These are phyloP conservation scores for Talaromyces piceae DNA, from an alignment of 2,329 filamentous ascomycete species.

Conservation along the genomic window DNA sequence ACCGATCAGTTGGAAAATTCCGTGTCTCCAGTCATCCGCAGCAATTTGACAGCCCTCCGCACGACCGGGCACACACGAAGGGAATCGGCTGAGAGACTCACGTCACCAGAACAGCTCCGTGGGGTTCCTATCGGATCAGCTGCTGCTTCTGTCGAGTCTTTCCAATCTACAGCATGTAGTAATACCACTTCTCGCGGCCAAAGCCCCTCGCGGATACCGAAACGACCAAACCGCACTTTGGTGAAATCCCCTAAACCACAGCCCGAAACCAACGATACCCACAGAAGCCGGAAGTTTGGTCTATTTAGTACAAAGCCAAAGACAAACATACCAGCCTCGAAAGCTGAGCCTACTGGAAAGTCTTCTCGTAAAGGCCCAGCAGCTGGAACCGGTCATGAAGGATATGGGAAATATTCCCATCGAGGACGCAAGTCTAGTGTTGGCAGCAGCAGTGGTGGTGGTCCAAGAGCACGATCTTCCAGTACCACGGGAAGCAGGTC, in stretches of 20 bases:
- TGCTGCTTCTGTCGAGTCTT: constrained; percentile 31
- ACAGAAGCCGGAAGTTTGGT: constrained; percentile 59
- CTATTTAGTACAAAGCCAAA: constrained; percentile 71
- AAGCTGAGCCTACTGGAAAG: constrained; percentile 52
- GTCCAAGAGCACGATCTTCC: constrained; percentile 33
- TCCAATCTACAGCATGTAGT: constrained; percentile 25
- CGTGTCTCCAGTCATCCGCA: constrained; percentile 49
- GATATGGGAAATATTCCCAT: constrained; percentile 42
- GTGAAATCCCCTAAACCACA: constrained; percentile 22
- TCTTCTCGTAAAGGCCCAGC: constrained; percentile 65
- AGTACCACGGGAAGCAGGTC: constrained; percentile 32
- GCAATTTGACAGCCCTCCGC: constrained; percentile 45
- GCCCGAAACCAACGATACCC: constrained; percentile 22
- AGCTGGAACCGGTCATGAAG: constrained; percentile 89
- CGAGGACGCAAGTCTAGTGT: constrained; percentile 38
- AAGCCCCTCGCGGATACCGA: constrained; percentile 23
- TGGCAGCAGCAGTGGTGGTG: constrained; percentile 33
- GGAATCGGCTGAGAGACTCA: constrained; percentile 40
- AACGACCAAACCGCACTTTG: constrained; percentile 31
- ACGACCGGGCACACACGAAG: constrained; percentile 44
- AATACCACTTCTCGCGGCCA: constrained; percentile 26
- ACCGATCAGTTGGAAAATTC: constrained; percentile 53
- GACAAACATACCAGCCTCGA: constrained; percentile 45
- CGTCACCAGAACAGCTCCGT: constrained; percentile 24
- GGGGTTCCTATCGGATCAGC: constrained; percentile 25